A percentile compares a stretch with the other conserved stretches of the same genome.
Evolutionary conservation across 257 asterid species (phyloP).

Genomic region (Solanum paucissectum): DNA sequence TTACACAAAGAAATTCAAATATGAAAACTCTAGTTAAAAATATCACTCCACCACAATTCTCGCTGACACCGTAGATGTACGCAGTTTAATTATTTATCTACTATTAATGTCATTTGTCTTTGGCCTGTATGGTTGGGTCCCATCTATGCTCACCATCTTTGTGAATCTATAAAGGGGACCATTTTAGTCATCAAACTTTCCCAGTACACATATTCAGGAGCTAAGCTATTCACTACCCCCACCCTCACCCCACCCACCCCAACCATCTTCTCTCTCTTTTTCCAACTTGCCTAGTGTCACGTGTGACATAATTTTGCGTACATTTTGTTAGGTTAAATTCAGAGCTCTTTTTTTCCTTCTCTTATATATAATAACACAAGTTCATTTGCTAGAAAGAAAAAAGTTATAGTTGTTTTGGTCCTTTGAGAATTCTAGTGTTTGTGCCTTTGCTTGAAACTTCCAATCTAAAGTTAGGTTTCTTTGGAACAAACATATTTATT

Average conservation of each 20-base stretch:
- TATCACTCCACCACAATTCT: background rate
- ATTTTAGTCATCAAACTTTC: background rate
- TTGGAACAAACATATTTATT: background rate
- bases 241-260: background rate
- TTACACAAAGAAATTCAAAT: no score
- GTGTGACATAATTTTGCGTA: background rate
- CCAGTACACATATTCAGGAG: background rate
- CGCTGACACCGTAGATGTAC: background rate
- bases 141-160: slow-evolving; percentile 2
- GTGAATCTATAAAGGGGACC: slow-evolving; percentile 8
- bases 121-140: background rate
- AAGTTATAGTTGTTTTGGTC: slow-evolving; percentile 6
- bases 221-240: background rate
- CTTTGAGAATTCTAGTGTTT: slow-evolving; percentile 3
- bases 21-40: background rate
- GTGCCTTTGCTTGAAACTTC: slow-evolving; percentile 18
- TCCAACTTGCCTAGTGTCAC: background rate
- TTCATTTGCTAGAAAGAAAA: background rate
- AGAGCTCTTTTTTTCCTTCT: background rate
- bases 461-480: slow-evolving; percentile 3
- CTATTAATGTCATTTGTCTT: background rate
- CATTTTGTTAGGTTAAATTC: background rate
- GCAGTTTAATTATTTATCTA: background rate
- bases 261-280: background rate
- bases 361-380: background rate